Base-by-base conservation (phyloP, 208 protist species). In the Naegleria lovaniensis region DNA sequence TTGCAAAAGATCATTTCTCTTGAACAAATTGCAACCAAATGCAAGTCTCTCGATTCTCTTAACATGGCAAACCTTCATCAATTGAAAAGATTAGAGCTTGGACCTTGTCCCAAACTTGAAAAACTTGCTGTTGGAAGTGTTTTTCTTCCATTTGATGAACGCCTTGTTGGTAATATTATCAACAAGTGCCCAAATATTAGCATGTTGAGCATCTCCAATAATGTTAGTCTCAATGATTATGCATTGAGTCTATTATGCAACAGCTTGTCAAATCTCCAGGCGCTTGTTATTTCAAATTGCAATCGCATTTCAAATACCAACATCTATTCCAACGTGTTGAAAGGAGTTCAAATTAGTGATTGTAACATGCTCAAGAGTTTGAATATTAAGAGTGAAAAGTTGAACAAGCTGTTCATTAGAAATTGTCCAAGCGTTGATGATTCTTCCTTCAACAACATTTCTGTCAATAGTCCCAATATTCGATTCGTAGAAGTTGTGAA, bases 271-370 rank as follows among this genome's bases (percentile, higher is more conserved):
- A n/a, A 52, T 2, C 39, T 87, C 3, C 38, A 52, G 51, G 84
- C 84, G 3, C 39, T 87, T 41, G 84, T 87, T 38, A 55, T 87
- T 55, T 55, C 38, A 0, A 43, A 87, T 87, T 87, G 84, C 39
- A 13, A 87, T 38, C 36, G 13, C 13, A 33, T 87, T 6, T 3
- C 0, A 9, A n/a, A 48, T 55, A 4, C 40, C 25, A 36, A 13
- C 0, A 52, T 87, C 51, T 15, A 39, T 33, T 43, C 19, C 11
- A 29, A 13, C 13, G 36, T 52, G 5, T 11, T 52, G 5, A 87
- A 52, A 52, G 84, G 84, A 38, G 7, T 87, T 19, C 84, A 87
- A 87, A 52, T 87, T 22, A 55, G 40, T 33, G 84, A 87, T 87
- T 87, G 84, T 52, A 0, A 48, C 7, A 5, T 25, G 5, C 0